Conservation (phyloP, 1,139 yeast genomes). For the Candida freyschussii region DNA sequence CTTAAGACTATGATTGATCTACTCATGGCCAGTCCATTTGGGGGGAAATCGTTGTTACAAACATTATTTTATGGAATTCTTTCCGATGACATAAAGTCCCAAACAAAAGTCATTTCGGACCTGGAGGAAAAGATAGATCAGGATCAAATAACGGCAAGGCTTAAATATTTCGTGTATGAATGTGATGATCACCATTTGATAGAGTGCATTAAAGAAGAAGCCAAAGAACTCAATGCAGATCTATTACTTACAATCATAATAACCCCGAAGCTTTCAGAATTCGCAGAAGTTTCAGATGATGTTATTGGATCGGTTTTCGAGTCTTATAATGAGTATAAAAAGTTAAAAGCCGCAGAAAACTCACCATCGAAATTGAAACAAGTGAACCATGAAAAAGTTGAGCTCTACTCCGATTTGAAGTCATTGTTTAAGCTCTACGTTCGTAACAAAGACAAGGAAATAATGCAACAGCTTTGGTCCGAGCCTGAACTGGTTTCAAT, state of each 20-base stretch:
- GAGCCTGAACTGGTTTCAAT: constrained; percentile 74
- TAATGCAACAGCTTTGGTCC: constrained; percentile 74
- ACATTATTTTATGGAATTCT: constrained; percentile 68
- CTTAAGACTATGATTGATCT: constrained; percentile 74
- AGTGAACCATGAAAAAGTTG: constrained; percentile 20
- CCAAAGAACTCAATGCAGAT: constrained; percentile 30
- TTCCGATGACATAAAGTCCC: constrained; percentile 72
- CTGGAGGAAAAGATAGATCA: constrained; percentile 37
- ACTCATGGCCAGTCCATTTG: constrained; percentile 74
- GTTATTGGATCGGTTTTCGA: constrained; percentile 25
- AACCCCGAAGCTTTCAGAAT: constrained; percentile 17
- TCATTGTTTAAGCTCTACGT: constrained; percentile 62
- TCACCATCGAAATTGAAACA: constrained; percentile 12
- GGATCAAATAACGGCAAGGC: constrained; percentile 24
- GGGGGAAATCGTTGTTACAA: constrained; percentile 64
- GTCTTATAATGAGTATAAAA: constrained; percentile 26
- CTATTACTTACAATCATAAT: constrained; percentile 33
- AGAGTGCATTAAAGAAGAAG: constrained; percentile 32
- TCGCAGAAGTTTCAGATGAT: constrained; percentile 18
- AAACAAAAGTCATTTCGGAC: constrained; percentile 48
- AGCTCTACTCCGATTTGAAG: constrained; percentile 33
- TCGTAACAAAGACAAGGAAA: constrained; percentile 69
- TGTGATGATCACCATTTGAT: constrained; percentile 29
- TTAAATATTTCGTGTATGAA: constrained; percentile 27
- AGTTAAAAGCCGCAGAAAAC: constrained; percentile 12